Base-by-base conservation (phyloP, 106 monocot species). In the Dioscorea zingiberensis region DNA sequence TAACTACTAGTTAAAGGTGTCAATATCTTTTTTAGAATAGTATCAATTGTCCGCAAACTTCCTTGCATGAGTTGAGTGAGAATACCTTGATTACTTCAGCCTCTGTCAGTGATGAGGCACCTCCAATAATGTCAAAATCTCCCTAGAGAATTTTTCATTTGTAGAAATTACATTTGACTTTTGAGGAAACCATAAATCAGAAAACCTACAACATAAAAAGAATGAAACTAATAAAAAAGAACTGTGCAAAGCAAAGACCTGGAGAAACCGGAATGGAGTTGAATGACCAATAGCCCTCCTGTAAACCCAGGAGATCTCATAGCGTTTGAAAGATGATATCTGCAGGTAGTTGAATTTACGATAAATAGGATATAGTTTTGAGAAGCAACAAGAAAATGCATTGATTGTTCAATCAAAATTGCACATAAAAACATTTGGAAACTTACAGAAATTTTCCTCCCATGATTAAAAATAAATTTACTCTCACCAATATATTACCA, bases 61-160 rank as follows among this genome's bases (percentile, higher is more conserved):
- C 38, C 38, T 38, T 38, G 38, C 6, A 38, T 38, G 4, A 38
- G 4, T 38, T 38, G 9, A 38, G 38, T 38, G 38, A 38, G 6
- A 16, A 59, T 71, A 93, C 97, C 88, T 98, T 98, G 12, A 93
- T 66, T 60, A 71, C 81, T 68, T 98, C 92, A 57, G 92, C 92
- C 62, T 82, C 81, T 22, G 82, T 74, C 68, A 98, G 44, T 25
- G 86, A 57, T 55, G 85, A 48, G 30, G 72, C 75, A 74, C 97
- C 92, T 56, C 97, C 92, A 82, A 98, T 46, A 64, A 98, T 89
- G 79, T 98, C 89, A 82, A 98, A 98, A 74, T 98, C 97, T 71
- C 89, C 97, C 97, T 98, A 66, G 19, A 27, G 58, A 57, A 48
- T 7, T 14, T 24, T 24, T 59, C 14, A 15, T 59, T 59, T 38